These are phyloP conservation scores for Neoascochyta sp. DNA, from an alignment of 2,329 filamentous ascomycete species.

Conservation along the genomic window DNA sequence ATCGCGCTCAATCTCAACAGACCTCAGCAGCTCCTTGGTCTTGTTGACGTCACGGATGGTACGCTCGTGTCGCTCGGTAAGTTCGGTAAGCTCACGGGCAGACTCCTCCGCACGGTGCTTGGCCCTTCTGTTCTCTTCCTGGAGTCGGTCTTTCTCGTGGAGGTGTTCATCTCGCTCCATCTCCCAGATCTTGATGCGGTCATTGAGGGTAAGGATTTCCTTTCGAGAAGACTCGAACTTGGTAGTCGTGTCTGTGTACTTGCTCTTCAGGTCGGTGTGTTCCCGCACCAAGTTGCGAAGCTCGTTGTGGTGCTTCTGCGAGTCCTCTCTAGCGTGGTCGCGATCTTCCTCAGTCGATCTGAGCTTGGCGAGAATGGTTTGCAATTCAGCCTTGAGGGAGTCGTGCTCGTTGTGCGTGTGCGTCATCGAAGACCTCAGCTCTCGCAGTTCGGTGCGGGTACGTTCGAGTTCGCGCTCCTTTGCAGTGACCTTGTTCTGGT, in stretches of 20 bases:
- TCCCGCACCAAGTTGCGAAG: constrained; percentile 18
- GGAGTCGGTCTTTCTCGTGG: constrained; percentile 22
- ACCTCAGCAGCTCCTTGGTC: constrained; percentile 18
- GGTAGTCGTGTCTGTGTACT: constrained; percentile 11
- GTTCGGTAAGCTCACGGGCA: constrained; percentile 18
- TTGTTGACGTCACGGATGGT: constrained; percentile 19
- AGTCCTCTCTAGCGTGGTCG: constrained; percentile 17
- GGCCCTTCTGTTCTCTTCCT: constrained; percentile 20
- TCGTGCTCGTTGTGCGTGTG: constrained; percentile 13
- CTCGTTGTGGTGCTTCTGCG: constrained; percentile 20
- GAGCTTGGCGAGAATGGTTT: constrained; percentile 14
- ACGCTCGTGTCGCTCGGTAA: constrained; percentile 21
- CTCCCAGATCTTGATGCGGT: constrained; percentile 22
- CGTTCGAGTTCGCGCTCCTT: constrained; percentile 18
- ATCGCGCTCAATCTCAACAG: constrained; percentile 19
- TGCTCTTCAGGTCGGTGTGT: constrained; percentile 25
- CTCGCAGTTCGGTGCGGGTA: constrained; percentile 15
- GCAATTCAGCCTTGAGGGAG: constrained; percentile 16
- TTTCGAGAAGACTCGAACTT: constrained; percentile 22
- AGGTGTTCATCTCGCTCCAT: constrained; percentile 21
- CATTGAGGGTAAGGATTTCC: constrained; percentile 15
- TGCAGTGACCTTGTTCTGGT: constrained; percentile 22
- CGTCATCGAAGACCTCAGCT: constrained; percentile 9
- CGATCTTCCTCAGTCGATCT: constrained; percentile 18
- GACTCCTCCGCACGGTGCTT: constrained; percentile 18